Percentiles rank a stretch among this genome's conserved stretches.
phyloP scores from a whole-genome alignment of 352 stramenopile species.

The Aphanomyces stellatus region DNA sequence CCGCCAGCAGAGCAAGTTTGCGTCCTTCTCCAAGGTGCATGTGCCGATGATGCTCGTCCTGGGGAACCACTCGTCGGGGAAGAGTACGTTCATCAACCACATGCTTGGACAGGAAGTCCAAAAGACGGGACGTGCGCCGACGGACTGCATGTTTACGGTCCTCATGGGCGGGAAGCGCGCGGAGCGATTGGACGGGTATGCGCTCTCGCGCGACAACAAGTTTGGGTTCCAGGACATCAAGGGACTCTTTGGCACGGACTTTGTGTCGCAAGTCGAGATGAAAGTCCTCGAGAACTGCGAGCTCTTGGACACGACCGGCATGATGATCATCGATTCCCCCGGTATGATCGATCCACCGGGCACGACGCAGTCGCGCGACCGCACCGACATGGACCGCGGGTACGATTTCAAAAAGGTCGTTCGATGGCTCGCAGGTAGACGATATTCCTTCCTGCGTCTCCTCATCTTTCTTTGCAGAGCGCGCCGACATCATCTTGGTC shows the following conservation, averaged over 20 bases:
- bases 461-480: slow-evolving; percentile 26
- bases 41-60: slow-evolving; percentile 77
- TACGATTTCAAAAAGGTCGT: slow-evolving; percentile 85
- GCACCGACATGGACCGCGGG: slow-evolving; percentile 62
- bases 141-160: slow-evolving; percentile 80
- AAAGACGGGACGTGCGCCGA: slow-evolving; percentile 70
- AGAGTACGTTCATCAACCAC: slow-evolving; percentile 85
- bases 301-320: slow-evolving; percentile 62
- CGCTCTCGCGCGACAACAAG: slow-evolving; percentile 54
- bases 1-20: slow-evolving; percentile 59
- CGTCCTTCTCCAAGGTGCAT: slow-evolving; percentile 70
- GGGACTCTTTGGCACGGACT: slow-evolving; percentile 62
- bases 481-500: slow-evolving; percentile 78
- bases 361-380: slow-evolving; percentile 29
- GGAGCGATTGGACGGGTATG: slow-evolving; percentile 69
- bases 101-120: slow-evolving; percentile 76
- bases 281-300: slow-evolving; percentile 62
- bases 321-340: slow-evolving; percentile 81
- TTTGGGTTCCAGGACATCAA: slow-evolving; percentile 78
- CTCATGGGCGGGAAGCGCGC: slow-evolving; percentile 54
- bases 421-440: slow-evolving; percentile 58
- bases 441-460: neutral
- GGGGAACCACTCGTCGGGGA: slow-evolving; percentile 80
- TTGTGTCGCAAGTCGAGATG: slow-evolving; percentile 82
- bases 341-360: slow-evolving; percentile 83